Percentiles rank a stretch among this genome's conserved stretches.
Conservation (phyloP, 768 basidiomycete species). For the Collybia nuda region DNA sequence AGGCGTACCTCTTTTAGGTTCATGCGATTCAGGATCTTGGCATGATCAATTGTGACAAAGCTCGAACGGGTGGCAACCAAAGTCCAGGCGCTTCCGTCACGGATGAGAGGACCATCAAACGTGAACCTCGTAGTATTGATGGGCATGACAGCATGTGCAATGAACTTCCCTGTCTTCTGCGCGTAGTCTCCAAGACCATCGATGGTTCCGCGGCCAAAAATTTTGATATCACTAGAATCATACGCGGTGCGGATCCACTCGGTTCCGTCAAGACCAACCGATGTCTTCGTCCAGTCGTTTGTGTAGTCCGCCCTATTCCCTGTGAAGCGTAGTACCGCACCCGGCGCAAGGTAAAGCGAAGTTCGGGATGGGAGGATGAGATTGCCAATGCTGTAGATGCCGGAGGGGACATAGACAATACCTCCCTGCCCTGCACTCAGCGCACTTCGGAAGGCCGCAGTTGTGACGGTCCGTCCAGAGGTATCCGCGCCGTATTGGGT, state of each 20-base stretch:
- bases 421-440: not conserved
- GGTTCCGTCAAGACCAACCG: conserved; percentile 4
- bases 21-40: conserved; percentile 7
- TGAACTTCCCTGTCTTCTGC: conserved; percentile 10
- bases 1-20: conserved; percentile 2
- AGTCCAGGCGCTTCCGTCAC: conserved; percentile 6
- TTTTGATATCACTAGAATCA: conserved; percentile 7
- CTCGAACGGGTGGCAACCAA: conserved; percentile 8
- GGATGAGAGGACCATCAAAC: conserved; percentile 5
- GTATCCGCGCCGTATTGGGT: conserved; percentile 5
- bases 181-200: conserved; percentile 4
- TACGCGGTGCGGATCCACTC: conserved; percentile 10
- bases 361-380: conserved; percentile 5
- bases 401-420: conserved; percentile 6
- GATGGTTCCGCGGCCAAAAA: conserved; percentile 9
- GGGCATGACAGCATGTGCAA: conserved; percentile 11
- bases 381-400: conserved; percentile 7
- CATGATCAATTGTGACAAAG: conserved; percentile 9
- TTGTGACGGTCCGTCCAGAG: not conserved
- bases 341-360: conserved; percentile 5
- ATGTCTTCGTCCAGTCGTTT: conserved; percentile 7
- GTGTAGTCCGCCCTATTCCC: conserved; percentile 8
- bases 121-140: conserved; percentile 5
- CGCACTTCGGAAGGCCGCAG: not conserved
- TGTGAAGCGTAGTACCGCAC: conserved; percentile 6